Base-by-base conservation (phyloP, 2,329 filamentous ascomycete species). In the Alternaria ethzedia region DNA sequence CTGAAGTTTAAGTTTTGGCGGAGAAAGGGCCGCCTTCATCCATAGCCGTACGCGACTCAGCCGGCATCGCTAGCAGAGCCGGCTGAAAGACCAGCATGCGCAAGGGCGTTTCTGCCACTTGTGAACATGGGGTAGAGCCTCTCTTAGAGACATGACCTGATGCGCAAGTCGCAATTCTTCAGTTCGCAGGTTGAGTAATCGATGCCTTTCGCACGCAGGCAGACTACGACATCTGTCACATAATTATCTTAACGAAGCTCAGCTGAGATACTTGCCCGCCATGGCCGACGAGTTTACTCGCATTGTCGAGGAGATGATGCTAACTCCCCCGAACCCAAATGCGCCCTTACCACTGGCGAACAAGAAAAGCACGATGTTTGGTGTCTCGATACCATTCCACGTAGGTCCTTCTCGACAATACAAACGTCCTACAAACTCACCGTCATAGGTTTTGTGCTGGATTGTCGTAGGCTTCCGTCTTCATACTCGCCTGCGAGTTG, bases 361-460 rank as follows among this genome's bases (percentile, higher is more conserved):
- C 44, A 61, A 64, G 20, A 64, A 58, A 25, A 57, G 44, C 1
- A 72, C 71, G 4, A 70, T 75, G 45, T 76, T 68, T 51, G 75
- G 73, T 20, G 66, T 70, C 23, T 71, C 72, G 2, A 67, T 76
- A 44, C 70, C 73, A 21, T 76, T 77, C 41, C 72, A 74, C 46
- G 75, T 77, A 63, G 46, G 66, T 61, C 36, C 21, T 23, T 30
- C 17, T 5, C 15, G 20, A 44, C 11, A 13, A 11, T 5, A 12
- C 12, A 13, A n/a, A n/a, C 10, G 23, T 36, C 6, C 17, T n/a
- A 5, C n/a, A 43, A 54, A 49, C 56, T 70, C 11, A 72, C 55
- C 36, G 23, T 5, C 30, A 23, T 25, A 77, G 75, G 36, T 76
- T 4, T 20, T 78, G 9, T 64, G 68, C 28, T 76, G 71, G 73